Conservation (phyloP, 164 flowering plant species). For the Nelumbo lutea region DNA sequence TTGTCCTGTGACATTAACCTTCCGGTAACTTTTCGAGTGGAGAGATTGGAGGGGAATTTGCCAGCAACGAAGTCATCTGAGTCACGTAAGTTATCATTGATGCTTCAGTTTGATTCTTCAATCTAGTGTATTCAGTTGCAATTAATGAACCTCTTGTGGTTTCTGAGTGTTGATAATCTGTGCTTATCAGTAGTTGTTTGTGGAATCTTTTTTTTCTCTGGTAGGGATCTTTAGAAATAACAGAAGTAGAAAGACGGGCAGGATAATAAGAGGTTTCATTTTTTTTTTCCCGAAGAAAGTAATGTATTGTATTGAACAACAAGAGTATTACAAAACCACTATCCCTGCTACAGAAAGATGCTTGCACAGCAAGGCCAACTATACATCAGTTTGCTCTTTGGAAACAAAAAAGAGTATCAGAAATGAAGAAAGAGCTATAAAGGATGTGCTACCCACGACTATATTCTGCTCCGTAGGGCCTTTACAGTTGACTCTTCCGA, state of each 20-base stretch:
- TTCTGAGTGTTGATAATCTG: not conserved
- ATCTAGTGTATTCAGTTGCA: not conserved
- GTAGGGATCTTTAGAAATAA: not conserved
- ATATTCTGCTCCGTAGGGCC: no score
- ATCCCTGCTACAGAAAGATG: no score
- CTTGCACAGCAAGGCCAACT: no score
- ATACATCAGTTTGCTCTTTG: no score
- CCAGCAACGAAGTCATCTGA: slow-evolving; percentile 35
- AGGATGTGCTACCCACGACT: no score
- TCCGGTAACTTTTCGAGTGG: slow-evolving; percentile 68
- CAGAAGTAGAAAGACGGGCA: not conserved
- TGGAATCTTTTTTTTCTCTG: not conserved
- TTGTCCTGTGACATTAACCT: slow-evolving; percentile 84
- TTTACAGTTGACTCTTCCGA: no score
- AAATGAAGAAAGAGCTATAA: no score
- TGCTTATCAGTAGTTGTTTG: not conserved
- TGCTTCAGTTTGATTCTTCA: not conserved
- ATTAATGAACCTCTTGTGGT: not conserved
- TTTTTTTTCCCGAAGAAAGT: no score
- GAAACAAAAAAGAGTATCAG: no score
- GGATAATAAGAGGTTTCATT: not conserved
- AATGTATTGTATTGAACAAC: no score
- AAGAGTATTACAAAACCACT: no score
- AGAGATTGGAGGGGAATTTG: slow-evolving; percentile 64
- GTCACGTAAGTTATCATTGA: slow-evolving; percentile 28